Conservation (phyloP, 2,329 filamentous ascomycete species). For the Penicillium olsonii region DNA sequence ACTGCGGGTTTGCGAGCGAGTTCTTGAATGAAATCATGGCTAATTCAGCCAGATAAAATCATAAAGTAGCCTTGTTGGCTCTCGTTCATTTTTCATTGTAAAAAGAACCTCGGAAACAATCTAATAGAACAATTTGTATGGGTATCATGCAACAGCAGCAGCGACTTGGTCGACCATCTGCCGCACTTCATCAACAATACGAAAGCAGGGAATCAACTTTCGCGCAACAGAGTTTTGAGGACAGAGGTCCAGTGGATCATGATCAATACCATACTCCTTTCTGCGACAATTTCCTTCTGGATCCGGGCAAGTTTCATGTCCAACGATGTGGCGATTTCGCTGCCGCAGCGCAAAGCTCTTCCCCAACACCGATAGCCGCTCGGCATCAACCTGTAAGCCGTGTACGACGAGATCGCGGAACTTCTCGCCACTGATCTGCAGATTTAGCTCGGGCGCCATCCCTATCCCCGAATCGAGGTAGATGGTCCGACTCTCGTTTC, state of each 20-base stretch:
- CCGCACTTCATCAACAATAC: slow-evolving; percentile 32
- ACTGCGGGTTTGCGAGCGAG: no score
- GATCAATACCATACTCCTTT: slow-evolving; percentile 20
- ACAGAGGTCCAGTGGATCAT: slow-evolving; percentile 30
- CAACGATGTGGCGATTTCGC: slow-evolving; percentile 29
- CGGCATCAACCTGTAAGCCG: slow-evolving; percentile 20
- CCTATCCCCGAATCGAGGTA: slow-evolving; percentile 16
- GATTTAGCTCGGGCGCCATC: slow-evolving; percentile 4
- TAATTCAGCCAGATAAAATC: no score
- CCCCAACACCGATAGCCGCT: slow-evolving; percentile 19
- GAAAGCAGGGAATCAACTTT: slow-evolving; percentile 30
- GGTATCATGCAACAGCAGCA: slow-evolving; percentile 20
- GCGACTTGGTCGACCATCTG: slow-evolving; percentile 29
- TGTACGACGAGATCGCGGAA: slow-evolving; percentile 13
- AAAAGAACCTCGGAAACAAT: no score
- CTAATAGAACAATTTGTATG: slow-evolving; percentile 21
- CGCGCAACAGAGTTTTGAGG: slow-evolving; percentile 24
- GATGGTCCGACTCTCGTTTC: slow-evolving; percentile 7
- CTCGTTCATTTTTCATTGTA: no score
- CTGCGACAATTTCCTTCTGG: slow-evolving; percentile 28
- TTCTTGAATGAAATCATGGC: no score
- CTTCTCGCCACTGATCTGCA: slow-evolving; percentile 18
- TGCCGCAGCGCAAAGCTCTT: slow-evolving; percentile 28
- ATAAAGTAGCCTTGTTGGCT: no score
- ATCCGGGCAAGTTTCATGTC: slow-evolving; percentile 28